Conservation (phyloP, 192 early-diverging fungal genomes). For the Backusella sp. region DNA sequence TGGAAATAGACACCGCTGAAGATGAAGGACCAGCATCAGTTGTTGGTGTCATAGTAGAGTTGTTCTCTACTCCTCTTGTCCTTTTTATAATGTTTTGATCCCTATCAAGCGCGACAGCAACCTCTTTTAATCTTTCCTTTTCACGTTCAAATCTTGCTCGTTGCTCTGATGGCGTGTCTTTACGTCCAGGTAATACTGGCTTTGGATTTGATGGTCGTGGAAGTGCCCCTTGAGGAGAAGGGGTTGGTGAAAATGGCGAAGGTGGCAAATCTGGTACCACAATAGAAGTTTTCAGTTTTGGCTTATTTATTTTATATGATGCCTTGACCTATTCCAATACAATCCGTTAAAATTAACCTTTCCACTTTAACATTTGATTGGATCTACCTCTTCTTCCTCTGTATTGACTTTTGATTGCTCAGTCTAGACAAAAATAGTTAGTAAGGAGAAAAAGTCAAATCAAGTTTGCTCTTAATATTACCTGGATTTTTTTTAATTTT, state of each 20-base stretch:
- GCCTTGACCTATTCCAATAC: not conserved
- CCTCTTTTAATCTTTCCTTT: slow-evolving; percentile 13
- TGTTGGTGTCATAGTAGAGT: not conserved
- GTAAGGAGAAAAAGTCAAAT: not conserved
- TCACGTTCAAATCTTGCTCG: slow-evolving; percentile 20
- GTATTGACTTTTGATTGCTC: not conserved
- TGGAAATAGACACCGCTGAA: not conserved
- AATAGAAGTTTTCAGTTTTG: not conserved
- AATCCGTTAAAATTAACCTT: not conserved
- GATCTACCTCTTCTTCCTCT: slow-evolving; percentile 1
- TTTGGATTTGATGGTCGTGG: not conserved
- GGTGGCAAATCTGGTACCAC: not conserved
- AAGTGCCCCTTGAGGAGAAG: not conserved
- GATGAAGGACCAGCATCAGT: not conserved
- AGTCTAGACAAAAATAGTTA: not conserved
- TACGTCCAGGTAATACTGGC: not conserved
- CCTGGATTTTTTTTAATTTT: slow-evolving; percentile 17
- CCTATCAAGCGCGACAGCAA: slow-evolving; percentile 4
- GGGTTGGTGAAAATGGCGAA: slow-evolving; percentile 7
- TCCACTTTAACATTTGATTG: not conserved
- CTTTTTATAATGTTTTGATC: slow-evolving; percentile 8
- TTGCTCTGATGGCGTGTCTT: not conserved
- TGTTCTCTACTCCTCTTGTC: not conserved
- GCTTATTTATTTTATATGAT: not conserved
- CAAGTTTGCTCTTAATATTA: not conserved